Conservation (phyloP, 2,329 filamentous ascomycete genomes). For the Phaeosphaeriaceae sp. region DNA sequence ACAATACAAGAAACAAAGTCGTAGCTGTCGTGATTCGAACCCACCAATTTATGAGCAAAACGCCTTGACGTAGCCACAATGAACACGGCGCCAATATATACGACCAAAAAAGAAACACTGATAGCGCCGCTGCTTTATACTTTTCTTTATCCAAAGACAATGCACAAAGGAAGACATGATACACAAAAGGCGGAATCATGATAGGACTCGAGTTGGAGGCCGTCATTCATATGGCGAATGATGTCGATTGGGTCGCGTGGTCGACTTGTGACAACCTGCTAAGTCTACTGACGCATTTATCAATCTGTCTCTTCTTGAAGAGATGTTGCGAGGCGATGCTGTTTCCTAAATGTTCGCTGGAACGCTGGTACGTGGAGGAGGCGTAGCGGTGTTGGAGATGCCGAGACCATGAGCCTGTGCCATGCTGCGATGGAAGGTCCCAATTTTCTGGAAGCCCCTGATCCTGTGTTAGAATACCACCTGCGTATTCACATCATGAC, state of each 20-base stretch:
- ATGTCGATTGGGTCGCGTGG: neutral
- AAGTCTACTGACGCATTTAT: neutral
- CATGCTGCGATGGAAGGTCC: constrained; percentile 53
- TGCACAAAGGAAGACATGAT: constrained; percentile 39
- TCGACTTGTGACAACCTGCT: neutral
- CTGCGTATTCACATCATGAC: neutral
- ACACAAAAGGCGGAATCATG: neutral
- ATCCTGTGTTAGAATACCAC: constrained; percentile 19
- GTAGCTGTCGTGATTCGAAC: neutral
- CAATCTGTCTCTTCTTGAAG: neutral
- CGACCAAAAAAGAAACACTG: neutral
- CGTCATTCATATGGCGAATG: neutral
- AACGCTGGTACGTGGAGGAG: constrained; percentile 29
- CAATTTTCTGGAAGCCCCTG: constrained; percentile 60
- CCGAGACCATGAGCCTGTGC: constrained; percentile 41
- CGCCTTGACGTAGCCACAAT: neutral
- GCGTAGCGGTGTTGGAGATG: constrained; percentile 20
- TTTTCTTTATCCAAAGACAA: neutral
- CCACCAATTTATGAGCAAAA: constrained; percentile 19
- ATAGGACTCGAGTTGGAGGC: neutral
- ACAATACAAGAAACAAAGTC: neutral
- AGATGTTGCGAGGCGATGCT: neutral
- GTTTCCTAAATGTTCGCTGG: constrained; percentile 30
- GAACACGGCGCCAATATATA: neutral
- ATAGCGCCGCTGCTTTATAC: neutral